phyloP scores from a whole-genome alignment of 1,284 basidiomycete genomes.

The Termitomyces sp. region DNA sequence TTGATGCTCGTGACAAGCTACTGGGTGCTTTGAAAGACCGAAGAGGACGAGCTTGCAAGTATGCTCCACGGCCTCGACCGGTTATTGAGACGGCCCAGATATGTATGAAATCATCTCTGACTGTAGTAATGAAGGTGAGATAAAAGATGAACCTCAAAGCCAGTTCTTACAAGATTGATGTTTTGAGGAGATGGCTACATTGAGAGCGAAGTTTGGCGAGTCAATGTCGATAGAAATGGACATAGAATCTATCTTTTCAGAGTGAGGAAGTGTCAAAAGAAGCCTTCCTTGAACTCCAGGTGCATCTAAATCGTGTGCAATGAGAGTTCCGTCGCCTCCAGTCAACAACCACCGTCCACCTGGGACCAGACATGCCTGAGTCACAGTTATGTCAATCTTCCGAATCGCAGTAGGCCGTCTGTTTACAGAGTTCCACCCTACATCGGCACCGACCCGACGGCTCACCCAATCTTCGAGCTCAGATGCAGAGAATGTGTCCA shows the following conservation, averaged over 20 bases:
- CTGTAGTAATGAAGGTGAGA: neutral
- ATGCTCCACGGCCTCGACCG: conserved; percentile 4
- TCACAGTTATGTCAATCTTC: neutral
- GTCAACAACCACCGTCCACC: conserved; percentile 10
- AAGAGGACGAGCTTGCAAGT: conserved; percentile 1
- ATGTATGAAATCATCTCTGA: neutral
- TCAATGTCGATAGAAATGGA: conserved; percentile 3
- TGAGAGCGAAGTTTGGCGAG: conserved; percentile 7
- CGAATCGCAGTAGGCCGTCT: conserved; percentile 5
- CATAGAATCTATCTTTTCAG: conserved; percentile 1
- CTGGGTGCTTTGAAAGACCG: neutral
- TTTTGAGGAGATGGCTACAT: neutral
- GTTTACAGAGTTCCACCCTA: conserved; percentile 6
- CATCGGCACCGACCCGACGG: conserved; percentile 5
- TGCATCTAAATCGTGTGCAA: conserved; percentile 8
- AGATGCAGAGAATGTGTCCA: conserved; percentile 4
- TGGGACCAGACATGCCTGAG: conserved; percentile 5
- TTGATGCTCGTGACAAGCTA: neutral
- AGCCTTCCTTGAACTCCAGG: neutral
- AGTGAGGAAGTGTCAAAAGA: conserved; percentile 1
- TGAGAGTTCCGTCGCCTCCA: neutral
- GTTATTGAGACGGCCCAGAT: conserved; percentile 5
- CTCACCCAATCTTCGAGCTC: conserved; percentile 10
- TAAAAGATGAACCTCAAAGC: neutral
- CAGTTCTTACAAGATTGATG: neutral